Conservation (phyloP, 805 yeast species). For the Candida krabiensis region DNA sequence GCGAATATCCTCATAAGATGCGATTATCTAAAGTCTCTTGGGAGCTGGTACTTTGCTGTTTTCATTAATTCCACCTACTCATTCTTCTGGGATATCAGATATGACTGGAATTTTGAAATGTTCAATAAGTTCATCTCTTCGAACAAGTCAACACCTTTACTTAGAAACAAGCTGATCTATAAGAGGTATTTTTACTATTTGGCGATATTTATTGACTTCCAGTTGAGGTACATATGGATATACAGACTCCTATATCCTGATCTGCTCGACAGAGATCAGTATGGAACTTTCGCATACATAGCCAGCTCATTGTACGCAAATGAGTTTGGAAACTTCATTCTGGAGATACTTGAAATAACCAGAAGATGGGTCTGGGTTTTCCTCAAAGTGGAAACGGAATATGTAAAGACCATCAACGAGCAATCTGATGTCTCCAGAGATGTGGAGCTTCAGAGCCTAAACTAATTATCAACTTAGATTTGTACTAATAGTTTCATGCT, state of each 20-base stretch:
- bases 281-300: conserved; percentile 14
- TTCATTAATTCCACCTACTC: conserved; percentile 73
- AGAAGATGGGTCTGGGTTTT: conserved; percentile 92
- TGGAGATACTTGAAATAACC: conserved; percentile 72
- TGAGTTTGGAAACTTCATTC: conserved; percentile 61
- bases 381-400: conserved; percentile 81
- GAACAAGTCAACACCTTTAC: conserved; percentile 15
- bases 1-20: conserved; percentile 29
- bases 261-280: conserved; percentile 12
- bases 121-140: conserved; percentile 36
- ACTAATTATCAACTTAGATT: background rate
- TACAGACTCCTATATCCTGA: conserved; percentile 40
- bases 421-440: conserved; percentile 4
- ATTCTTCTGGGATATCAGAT: conserved; percentile 83
- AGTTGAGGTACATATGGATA: conserved; percentile 77
- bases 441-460: conserved; percentile 24
- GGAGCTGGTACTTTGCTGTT: conserved; percentile 44
- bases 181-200: conserved; percentile 45
- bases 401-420: conserved; percentile 29
- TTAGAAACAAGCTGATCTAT: conserved; percentile 34
- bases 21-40: conserved; percentile 28
- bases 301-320: conserved; percentile 35
- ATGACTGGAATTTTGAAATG: conserved; percentile 82
- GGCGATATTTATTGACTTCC: conserved; percentile 61
- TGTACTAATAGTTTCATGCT: too few relatives aligned